Evolutionary conservation across 2,329 filamentous ascomycete species (phyloP).

Genomic region (Stachybotrys chlorohalonatus): DNA sequence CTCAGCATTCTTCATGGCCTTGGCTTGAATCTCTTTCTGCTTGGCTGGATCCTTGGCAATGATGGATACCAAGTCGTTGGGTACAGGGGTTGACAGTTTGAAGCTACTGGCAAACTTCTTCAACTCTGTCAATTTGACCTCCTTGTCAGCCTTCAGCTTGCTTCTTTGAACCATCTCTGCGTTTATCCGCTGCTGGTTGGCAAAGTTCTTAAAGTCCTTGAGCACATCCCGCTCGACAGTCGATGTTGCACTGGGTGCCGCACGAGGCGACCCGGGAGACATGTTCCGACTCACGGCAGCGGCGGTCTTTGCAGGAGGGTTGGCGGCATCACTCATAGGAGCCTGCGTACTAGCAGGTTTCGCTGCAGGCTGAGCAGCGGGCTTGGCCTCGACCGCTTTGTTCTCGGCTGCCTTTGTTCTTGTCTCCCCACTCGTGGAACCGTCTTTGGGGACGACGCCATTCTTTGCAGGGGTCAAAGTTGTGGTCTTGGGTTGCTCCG

Average conservation of each 20-base stretch:
- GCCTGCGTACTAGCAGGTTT: conserved; percentile 24
- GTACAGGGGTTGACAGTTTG: conserved; percentile 88
- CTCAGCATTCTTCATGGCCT: conserved; percentile 69
- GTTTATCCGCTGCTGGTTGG: conserved; percentile 43
- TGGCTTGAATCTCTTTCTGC: conserved; percentile 86
- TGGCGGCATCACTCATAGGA: conserved; percentile 19
- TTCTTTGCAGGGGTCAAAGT: conserved; percentile 18
- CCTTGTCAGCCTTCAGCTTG: conserved; percentile 68
- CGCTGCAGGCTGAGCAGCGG: conserved; percentile 7
- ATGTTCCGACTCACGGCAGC: conserved; percentile 30
- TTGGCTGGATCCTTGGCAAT: conserved; percentile 94
- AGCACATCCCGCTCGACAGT: conserved; percentile 55
- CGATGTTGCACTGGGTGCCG: conserved; percentile 43
- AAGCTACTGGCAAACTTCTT: conserved; percentile 93
- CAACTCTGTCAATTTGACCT: conserved; percentile 84
- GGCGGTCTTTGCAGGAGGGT: conserved; percentile 20
- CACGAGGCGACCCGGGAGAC: conserved; percentile 27
- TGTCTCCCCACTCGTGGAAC: conserved; percentile 9
- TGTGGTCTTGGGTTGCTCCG: conserved; percentile 16
- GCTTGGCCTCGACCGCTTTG: conserved; percentile 13
- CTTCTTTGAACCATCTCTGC: conserved; percentile 46
- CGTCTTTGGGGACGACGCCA: conserved; percentile 15
- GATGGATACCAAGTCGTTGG: conserved; percentile 84
- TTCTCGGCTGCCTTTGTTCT: conserved; percentile 11
- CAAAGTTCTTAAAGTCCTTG: conserved; percentile 56